phyloP scores from a whole-genome alignment of 768 basidiomycete genomes.

The Flagelloscypha sp. region DNA sequence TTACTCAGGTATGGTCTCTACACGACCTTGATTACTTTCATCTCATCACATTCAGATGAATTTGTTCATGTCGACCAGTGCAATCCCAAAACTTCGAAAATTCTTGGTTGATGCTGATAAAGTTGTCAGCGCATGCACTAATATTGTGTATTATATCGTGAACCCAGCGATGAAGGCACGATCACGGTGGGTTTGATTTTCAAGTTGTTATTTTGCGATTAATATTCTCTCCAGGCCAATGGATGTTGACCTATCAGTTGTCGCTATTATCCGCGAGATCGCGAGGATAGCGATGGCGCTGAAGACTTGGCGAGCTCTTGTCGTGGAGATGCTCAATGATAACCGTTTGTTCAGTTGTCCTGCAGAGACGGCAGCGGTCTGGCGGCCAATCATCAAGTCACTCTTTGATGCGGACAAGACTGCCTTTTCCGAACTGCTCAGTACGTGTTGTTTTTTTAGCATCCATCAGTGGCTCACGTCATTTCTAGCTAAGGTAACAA shows the following conservation, averaged over 20 bases:
- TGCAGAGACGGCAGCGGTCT: constrained; percentile 46
- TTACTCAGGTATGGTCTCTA: constrained; percentile 33
- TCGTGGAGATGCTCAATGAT: constrained; percentile 79
- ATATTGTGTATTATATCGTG: constrained; percentile 78
- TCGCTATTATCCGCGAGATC: constrained; percentile 72
- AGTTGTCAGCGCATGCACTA: constrained; percentile 68
- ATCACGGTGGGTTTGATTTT: constrained; percentile 39
- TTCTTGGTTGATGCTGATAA: constrained; percentile 83
- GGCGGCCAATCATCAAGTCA: constrained; percentile 72
- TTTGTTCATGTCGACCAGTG: constrained; percentile 56
- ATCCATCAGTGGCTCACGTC: constrained; percentile 13
- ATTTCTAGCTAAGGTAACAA: constrained; percentile 61
- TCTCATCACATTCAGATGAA: constrained; percentile 47
- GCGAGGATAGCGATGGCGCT: constrained; percentile 64
- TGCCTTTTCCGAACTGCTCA: constrained; percentile 73
- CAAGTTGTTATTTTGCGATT: constrained; percentile 3
- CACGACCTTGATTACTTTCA: constrained; percentile 1
- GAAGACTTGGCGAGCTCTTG: constrained; percentile 78
- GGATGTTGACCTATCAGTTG: constrained; percentile 61
- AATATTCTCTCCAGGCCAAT: constrained; percentile 50
- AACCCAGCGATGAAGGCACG: constrained; percentile 74
- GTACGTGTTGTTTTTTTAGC: constrained; percentile 37
- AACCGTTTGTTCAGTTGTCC: constrained; percentile 77
- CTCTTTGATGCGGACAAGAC: constrained; percentile 84
- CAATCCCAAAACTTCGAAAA: constrained; percentile 67